A percentile compares a stretch with the other conserved stretches of the same genome.
Evolutionary conservation across 225 moss, liverwort and hornwort genomes (phyloP).

Genomic region (Marchantia polymorpha): DNA sequence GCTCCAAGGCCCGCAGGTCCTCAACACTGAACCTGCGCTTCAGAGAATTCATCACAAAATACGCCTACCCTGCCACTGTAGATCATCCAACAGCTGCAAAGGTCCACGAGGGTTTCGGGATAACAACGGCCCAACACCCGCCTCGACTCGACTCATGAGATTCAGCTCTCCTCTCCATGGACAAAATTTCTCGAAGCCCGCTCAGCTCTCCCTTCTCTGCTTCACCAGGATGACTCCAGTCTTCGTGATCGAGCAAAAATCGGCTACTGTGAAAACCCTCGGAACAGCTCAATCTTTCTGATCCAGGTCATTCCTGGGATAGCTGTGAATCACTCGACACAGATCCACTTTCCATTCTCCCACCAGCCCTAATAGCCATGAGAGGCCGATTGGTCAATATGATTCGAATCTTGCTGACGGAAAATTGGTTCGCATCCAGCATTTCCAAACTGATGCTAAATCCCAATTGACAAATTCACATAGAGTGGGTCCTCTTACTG

Average conservation of each 20-base stretch:
- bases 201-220: not conserved
- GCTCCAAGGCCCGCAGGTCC: constrained; percentile 7
- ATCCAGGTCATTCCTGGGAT: not conserved
- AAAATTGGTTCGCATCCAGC: not conserved
- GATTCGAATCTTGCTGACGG: not conserved
- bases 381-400: not conserved
- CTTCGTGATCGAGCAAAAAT: not conserved
- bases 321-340: not conserved
- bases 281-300: too few species aligned
- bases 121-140: not conserved
- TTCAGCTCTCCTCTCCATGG: constrained; percentile 2
- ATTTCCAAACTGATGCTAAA: not conserved
- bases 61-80: not conserved
- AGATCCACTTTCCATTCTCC: not conserved
- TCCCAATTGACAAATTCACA: not conserved
- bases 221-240: constrained; percentile 1
- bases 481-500: too few species aligned
- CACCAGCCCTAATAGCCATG: not conserved
- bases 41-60: constrained; percentile 1
- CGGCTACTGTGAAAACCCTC: not conserved
- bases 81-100: not conserved
- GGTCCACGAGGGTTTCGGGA: not conserved
- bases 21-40: constrained; percentile 15
- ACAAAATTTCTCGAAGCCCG: not conserved
- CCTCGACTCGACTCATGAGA: not conserved